Base-by-base conservation (phyloP, 2,329 filamentous ascomycete genomes). In the Penicillium sp. region DNA sequence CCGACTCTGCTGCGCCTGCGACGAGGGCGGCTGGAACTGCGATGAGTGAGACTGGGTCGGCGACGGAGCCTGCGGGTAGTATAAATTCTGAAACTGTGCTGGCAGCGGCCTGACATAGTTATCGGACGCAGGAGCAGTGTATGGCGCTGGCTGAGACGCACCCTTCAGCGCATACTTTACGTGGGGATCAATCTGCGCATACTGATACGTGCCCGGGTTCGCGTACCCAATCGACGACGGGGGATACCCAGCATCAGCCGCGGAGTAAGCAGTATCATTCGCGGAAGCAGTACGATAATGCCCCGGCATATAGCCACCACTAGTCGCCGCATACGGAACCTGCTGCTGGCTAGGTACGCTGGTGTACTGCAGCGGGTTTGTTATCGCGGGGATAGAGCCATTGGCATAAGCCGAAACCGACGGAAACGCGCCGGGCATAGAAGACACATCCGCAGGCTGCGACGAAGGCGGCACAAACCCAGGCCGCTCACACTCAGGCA, bases 381-480 rank as follows among this genome's bases (percentile, higher is more conserved):
- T 59, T 6, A 54, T 44, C 10, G 57, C 60, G 13, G 33, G 52
- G 19, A 58, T 53, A 37, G 57, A 53, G 19, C 53, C 46, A 34
- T 57, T 52, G 4, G 53, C 58, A 50, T 62, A 63, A 1, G 40
- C 56, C 13, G 65, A 60, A 9, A 55, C 33, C 7, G 54, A 47
- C 13, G 68, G 66, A 37, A 68, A 70, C 4, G 64, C 66, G 5
- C 63, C 64, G 1, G 68, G 63, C 55, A 68, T 68, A 18, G 14
- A n/a, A 18, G 41, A 46, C 6, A 41, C 25, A 6, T 53, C 59
- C 16, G 56, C 55, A 34, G 42, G 33, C 13, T 66, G 65, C 16
- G 67, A 65, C 1, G 61, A 58, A 11, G 71, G 70, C 28, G 72
- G 70, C n/a, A 73, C 65, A 49, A 68, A 74, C 1, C 68, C 71